Evolutionary conservation across 192 early-diverging fungal species (phyloP).

Genomic region (Gonapodya sp.): DNA sequence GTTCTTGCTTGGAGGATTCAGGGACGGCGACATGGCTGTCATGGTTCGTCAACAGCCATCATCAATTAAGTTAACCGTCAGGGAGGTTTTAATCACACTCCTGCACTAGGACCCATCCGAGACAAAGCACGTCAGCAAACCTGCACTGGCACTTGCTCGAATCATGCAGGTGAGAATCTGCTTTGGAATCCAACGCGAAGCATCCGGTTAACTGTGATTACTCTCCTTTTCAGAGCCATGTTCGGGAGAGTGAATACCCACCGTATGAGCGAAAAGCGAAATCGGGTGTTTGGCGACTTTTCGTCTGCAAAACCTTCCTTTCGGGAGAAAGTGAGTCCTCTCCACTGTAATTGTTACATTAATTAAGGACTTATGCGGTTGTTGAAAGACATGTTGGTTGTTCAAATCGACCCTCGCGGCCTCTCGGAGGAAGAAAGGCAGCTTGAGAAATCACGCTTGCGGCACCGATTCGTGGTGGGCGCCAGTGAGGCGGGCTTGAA

Average conservation of each 20-base stretch:
- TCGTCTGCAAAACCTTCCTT: constrained; percentile 47
- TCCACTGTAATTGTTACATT: background rate
- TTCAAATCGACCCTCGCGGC: constrained; percentile 45
- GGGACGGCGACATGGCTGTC: constrained; percentile 48
- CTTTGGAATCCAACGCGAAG: background rate
- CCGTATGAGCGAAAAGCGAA: constrained; percentile 36
- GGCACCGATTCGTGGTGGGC: background rate
- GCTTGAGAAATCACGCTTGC: constrained; percentile 22
- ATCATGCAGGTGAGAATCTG: background rate
- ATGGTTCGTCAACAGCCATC: constrained; percentile 17
- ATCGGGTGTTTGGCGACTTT: constrained; percentile 53
- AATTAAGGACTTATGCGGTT: background rate
- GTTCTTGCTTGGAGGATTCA: constrained; percentile 56
- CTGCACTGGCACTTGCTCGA: background rate
- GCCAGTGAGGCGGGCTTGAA: background rate
- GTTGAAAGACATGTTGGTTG: constrained; percentile 41
- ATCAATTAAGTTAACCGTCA: background rate
- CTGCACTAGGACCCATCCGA: background rate
- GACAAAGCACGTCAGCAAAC: background rate
- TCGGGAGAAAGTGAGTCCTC: constrained; percentile 44
- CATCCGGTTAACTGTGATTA: constrained; percentile 8
- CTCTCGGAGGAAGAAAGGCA: constrained; percentile 27
- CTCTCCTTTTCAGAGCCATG: background rate
- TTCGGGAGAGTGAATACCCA: constrained; percentile 1
- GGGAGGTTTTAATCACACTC: background rate